Evolutionary conservation across 495 filamentous ascomycete species (phyloP).

Genomic region (Aspergillus leporis): DNA sequence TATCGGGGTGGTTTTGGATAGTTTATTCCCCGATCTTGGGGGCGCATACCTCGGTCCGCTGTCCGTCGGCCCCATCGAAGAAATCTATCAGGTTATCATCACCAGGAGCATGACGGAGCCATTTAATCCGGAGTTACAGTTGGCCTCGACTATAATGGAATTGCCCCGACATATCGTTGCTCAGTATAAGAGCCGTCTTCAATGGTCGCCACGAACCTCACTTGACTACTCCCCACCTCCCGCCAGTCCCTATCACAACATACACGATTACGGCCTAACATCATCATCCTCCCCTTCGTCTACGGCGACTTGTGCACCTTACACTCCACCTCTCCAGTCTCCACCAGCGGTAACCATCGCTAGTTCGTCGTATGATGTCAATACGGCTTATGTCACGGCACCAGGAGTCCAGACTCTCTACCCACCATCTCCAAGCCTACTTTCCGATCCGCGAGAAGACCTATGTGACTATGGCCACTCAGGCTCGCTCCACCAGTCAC

Average conservation of each 20-base stretch:
- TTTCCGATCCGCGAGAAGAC: constrained; percentile 37
- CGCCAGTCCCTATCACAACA: constrained; percentile 38
- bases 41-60: constrained; percentile 82
- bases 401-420: constrained; percentile 35
- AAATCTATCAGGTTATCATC: constrained; percentile 63
- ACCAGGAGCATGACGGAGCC: constrained; percentile 36
- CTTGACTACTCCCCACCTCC: constrained; percentile 41
- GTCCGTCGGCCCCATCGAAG: constrained; percentile 71
- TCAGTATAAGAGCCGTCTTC: constrained; percentile 36
- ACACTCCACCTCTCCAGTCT: constrained; percentile 45
- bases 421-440: constrained; percentile 37
- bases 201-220: constrained; percentile 42
- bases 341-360: constrained; percentile 41
- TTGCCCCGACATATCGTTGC: constrained; percentile 38
- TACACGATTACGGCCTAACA: constrained; percentile 38
- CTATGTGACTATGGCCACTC: constrained; percentile 33
- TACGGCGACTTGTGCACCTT: constrained; percentile 39
- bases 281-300: constrained; percentile 42
- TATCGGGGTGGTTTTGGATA: constrained; percentile 80
- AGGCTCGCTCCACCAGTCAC: constrained; percentile 31
- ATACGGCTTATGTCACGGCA: constrained; percentile 36
- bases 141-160: constrained; percentile 40
- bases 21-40: constrained; percentile 86
- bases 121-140: constrained; percentile 36
- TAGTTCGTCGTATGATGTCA: constrained; percentile 37